Conservation (phyloP, 2,329 filamentous ascomycete species). For the Madurella mycetomatis region DNA sequence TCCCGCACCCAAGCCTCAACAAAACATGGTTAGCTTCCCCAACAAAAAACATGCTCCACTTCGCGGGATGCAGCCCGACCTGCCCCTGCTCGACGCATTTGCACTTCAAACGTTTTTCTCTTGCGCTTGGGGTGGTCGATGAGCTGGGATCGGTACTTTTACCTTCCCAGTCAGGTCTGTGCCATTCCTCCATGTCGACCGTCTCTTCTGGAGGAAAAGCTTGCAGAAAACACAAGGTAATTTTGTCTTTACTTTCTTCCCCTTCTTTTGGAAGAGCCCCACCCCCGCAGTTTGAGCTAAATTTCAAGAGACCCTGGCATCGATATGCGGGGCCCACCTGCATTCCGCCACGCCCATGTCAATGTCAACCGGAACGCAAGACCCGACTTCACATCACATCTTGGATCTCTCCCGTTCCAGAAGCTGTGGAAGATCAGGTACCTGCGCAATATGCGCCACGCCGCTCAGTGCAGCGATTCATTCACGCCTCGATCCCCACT, state of each 20-base stretch:
- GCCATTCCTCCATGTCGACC: too few relatives aligned
- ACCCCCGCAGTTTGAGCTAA: slow-evolving; percentile 7
- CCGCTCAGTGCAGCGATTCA: neutral
- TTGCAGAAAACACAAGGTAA: too few relatives aligned
- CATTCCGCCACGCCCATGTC: neutral
- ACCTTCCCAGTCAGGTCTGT: too few relatives aligned
- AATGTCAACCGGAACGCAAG: neutral
- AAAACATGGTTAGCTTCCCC: slow-evolving; percentile 15
- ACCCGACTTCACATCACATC: neutral
- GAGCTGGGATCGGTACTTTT: too few relatives aligned
- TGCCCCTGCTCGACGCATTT: neutral
- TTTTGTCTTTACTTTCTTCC: neutral
- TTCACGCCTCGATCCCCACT: neutral
- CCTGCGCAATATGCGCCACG: neutral
- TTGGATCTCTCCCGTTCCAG: neutral
- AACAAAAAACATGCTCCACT: slow-evolving; percentile 8
- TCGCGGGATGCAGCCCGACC: neutral
- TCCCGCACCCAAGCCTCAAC: slow-evolving; percentile 2
- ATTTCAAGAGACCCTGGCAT: neutral
- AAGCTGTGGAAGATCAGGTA: neutral
- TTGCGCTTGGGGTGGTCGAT: too few relatives aligned
- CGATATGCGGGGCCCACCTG: slow-evolving; percentile 3
- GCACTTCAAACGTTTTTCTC: too few relatives aligned
- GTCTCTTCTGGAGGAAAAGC: too few relatives aligned
- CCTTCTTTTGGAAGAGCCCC: neutral